Conservation (phyloP, 768 basidiomycete species). For the Tephrocybe sp. region DNA sequence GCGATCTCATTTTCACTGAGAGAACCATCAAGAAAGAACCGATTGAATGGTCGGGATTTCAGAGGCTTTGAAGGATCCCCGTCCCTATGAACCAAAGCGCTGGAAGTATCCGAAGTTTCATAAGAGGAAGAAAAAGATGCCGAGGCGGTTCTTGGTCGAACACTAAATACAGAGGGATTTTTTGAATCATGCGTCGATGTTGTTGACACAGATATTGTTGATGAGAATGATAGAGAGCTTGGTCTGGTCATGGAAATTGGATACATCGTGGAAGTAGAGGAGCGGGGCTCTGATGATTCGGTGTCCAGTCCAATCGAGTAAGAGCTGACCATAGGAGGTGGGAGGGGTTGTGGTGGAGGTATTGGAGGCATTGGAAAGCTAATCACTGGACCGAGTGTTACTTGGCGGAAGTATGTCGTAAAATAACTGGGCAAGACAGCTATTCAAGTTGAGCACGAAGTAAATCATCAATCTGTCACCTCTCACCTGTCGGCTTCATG, state of each 20-base stretch:
- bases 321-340: constrained; percentile 39
- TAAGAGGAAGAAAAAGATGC: constrained; percentile 29
- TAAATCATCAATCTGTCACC: not conserved
- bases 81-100: constrained; percentile 9
- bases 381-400: constrained; percentile 55
- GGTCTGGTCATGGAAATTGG: constrained; percentile 35
- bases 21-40: constrained; percentile 46
- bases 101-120: constrained; percentile 20
- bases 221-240: constrained; percentile 52
- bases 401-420: constrained; percentile 68
- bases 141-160: constrained; percentile 27
- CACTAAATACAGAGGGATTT: constrained; percentile 22
- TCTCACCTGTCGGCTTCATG: constrained; percentile 60
- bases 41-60: constrained; percentile 25
- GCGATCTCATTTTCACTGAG: constrained; percentile 39
- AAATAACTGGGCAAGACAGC: constrained; percentile 69
- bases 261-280: constrained; percentile 36
- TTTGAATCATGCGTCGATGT: constrained; percentile 25
- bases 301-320: constrained; percentile 34
- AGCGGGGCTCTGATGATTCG: constrained; percentile 31
- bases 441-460: constrained; percentile 19
- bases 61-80: constrained; percentile 14
- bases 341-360: constrained; percentile 57
- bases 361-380: constrained; percentile 70
- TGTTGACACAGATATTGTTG: constrained; percentile 40